Percentiles rank a stretch among this genome's conserved stretches.
Conservation (phyloP, 1,284 basidiomycete genomes). For the Ceratobasidium sp. region DNA sequence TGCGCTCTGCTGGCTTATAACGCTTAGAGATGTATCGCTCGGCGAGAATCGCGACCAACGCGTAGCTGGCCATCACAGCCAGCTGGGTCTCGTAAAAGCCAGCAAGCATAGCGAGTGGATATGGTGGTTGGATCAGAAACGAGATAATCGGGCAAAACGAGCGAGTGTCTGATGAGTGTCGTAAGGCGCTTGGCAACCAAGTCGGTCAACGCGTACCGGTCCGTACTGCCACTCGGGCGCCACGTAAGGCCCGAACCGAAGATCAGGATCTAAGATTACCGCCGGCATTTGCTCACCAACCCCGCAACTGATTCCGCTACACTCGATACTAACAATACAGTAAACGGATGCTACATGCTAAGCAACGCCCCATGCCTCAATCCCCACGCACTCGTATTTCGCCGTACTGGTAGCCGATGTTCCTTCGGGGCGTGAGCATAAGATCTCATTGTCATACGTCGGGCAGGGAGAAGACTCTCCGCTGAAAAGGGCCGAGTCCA, state of each 20-base stretch:
- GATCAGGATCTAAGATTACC: not conserved
- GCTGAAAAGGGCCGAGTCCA: constrained; percentile 83
- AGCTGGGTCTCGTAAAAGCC: constrained; percentile 65
- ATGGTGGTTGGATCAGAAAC: not conserved
- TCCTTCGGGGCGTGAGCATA: constrained; percentile 61
- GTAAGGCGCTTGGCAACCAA: constrained; percentile 8
- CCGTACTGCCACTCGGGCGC: constrained; percentile 1
- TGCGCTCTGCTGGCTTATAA: constrained; percentile 42
- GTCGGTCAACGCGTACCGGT: not conserved
- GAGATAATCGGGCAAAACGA: not conserved
- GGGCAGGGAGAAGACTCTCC: constrained; percentile 86
- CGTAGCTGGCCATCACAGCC: constrained; percentile 55
- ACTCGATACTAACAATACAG: constrained; percentile 15
- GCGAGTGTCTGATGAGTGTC: constrained; percentile 6
- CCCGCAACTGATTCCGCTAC: not conserved
- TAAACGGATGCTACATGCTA: constrained; percentile 39
- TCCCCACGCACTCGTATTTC: constrained; percentile 80
- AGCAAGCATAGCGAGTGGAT: not conserved
- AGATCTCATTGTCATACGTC: constrained; percentile 86
- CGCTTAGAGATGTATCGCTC: constrained; percentile 57
- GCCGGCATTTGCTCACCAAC: not conserved
- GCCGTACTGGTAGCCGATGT: constrained; percentile 59
- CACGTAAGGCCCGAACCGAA: not conserved
- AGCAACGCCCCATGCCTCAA: constrained; percentile 81
- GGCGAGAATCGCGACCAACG: constrained; percentile 56